Base-by-base conservation (phyloP, 805 yeast genomes). In the Vanderwaltozyma tropicalis region DNA sequence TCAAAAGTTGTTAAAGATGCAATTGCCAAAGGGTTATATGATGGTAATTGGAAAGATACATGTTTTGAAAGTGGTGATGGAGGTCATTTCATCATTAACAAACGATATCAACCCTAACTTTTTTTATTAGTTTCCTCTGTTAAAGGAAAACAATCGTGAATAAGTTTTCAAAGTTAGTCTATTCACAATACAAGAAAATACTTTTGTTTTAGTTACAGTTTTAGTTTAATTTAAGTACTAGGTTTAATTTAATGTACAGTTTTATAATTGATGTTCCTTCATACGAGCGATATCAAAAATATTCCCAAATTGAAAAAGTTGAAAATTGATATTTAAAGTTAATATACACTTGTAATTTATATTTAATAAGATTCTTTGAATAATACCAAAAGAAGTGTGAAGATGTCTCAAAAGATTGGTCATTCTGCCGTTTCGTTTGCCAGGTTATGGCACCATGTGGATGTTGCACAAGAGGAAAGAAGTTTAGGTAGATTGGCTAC, bases 361-460 rank as follows among this genome's bases (percentile, higher is more conserved):
- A n/a, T n/a, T n/a, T n/a, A n/a, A n/a, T n/a, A n/a, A n/a, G n/a
- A n/a, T n/a, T n/a, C n/a, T n/a, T n/a, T n/a, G n/a, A n/a, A n/a
- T n/a, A n/a, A 8, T 27, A n/a, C n/a, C n/a, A 9, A 17, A 17
- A 19, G 14, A 16, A 17, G 28, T 24, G 28, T 25, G 37, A 19
- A 29, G 26, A 60, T 60, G 64, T 60, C 64, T 33, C 62, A 58
- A 28, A 59, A 55, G 35, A 43, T 58, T 28, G 64, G 64, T 17
- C 54, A 71, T 63, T 74, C 86, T 4, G 84, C 80, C 4, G 67
- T 79, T 16, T 84, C 94, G 3, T 76, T 83, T 48, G 80, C 95
- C 30, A 72, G 95, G 47, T 70, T 80, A 31, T 92, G 99, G 99
- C 97, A 89, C 57, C 95, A 88, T 57, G 83, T 92, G 26, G 97